Conservation (phyloP, 768 basidiomycete genomes). For the Suillus plorans region DNA sequence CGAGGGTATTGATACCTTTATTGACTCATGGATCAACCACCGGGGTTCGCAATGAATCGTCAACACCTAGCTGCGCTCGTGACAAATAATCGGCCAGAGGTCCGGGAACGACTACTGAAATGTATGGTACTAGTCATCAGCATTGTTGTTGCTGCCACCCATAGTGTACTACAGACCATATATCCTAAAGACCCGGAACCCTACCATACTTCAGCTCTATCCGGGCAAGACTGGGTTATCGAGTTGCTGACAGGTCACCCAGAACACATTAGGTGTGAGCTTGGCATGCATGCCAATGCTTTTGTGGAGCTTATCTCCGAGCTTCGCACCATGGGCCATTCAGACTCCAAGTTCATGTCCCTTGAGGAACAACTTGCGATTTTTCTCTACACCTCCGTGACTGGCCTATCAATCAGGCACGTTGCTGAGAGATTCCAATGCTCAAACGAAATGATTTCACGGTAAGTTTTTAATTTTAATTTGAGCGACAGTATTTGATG, state of each 20-base stretch:
- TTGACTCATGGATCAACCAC: background rate
- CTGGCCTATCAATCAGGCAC: no score
- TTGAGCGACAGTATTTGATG: background rate
- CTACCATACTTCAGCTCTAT: constrained; percentile 24
- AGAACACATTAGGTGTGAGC: constrained; percentile 15
- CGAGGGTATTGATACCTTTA: no score
- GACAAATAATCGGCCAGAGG: background rate
- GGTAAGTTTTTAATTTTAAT: constrained; percentile 39
- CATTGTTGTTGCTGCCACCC: background rate
- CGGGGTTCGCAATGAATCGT: background rate
- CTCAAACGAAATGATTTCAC: no score
- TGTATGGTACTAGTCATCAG: background rate
- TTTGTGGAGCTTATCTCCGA: background rate
- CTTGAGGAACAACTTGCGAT: constrained; percentile 39
- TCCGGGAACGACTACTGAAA: background rate
- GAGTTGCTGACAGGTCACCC: background rate
- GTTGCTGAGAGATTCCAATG: no score
- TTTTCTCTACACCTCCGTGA: constrained; percentile 23
- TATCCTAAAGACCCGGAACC: background rate
- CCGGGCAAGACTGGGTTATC: constrained; percentile 18
- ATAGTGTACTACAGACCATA: background rate
- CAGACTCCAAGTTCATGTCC: constrained; percentile 22
- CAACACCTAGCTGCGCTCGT: background rate
- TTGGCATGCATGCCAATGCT: constrained; percentile 12
- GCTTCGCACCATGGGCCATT: background rate